These are phyloP conservation scores for Alternaria novae-zelandiae DNA, from an alignment of 2,329 filamentous ascomycete genomes.

Conservation along the genomic window DNA sequence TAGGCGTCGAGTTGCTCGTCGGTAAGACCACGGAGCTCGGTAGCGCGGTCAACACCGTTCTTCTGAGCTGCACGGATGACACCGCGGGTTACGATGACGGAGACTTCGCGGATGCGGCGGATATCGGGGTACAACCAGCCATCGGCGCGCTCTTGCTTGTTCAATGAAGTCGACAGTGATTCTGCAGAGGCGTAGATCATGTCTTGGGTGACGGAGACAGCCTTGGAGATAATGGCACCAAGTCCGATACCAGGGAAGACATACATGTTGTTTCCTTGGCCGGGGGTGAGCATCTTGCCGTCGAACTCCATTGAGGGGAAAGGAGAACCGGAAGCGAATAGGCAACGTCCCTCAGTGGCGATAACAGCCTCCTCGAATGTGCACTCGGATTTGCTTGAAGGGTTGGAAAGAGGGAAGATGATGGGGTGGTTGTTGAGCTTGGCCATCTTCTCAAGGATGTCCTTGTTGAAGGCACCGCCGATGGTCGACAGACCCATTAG, in stretches of 20 bases:
- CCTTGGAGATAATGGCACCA: constrained; percentile 89
- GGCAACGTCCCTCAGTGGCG: constrained; percentile 86
- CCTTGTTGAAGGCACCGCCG: constrained; percentile 90
- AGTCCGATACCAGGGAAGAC: constrained; percentile 97
- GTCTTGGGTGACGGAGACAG: constrained; percentile 83
- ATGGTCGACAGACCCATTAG: constrained; percentile 94
- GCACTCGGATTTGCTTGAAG: constrained; percentile 95
- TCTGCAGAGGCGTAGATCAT: constrained; percentile 97
- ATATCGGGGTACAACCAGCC: constrained; percentile 92
- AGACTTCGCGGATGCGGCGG: constrained; percentile 89
- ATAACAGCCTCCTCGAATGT: constrained; percentile 92
- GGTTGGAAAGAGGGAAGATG: constrained; percentile 92
- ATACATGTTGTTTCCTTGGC: constrained; percentile 83
- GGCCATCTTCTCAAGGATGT: constrained; percentile 71
- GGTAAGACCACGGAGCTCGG: constrained; percentile 68
- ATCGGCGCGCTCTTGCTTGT: constrained; percentile 78
- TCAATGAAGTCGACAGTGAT: constrained; percentile 78
- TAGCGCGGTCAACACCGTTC: constrained; percentile 66
- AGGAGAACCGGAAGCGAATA: constrained; percentile 95
- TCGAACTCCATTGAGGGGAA: constrained; percentile 70
- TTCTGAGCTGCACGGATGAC: constrained; percentile 91
- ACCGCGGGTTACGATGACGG: constrained; percentile 82
- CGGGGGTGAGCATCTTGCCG: constrained; percentile 56
- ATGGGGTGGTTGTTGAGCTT: constrained; percentile 72
- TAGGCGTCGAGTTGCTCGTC: constrained; percentile 75